Conservation (phyloP, 805 yeast species). For the Candida insectalens region DNA sequence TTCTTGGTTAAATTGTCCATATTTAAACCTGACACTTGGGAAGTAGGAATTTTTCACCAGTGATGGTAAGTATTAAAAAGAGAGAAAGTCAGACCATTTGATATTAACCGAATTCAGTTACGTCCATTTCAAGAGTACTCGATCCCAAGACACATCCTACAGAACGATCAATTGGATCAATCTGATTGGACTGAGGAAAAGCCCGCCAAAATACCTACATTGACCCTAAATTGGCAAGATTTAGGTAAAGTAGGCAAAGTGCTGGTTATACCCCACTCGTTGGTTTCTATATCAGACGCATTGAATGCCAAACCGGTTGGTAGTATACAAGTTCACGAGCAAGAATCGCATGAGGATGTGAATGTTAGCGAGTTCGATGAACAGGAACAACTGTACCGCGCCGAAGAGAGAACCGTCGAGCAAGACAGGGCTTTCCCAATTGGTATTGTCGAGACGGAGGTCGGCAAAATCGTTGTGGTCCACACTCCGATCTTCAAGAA, state of each 20-base stretch:
- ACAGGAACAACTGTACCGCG: slow-evolving; percentile 38
- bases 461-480: no score
- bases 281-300: slow-evolving; percentile 8
- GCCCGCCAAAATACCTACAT: slow-evolving; percentile 19
- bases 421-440: no score
- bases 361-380: slow-evolving; percentile 28
- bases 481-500: slow-evolving; percentile 15
- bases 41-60: no score
- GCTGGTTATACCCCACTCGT: slow-evolving; percentile 23
- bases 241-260: slow-evolving; percentile 16
- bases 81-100: no score
- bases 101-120: slow-evolving; percentile 20
- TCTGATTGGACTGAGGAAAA: slow-evolving; percentile 9
- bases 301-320: neutral
- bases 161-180: slow-evolving; percentile 22
- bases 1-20: slow-evolving; percentile 4
- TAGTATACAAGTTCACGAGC: slow-evolving; percentile 5
- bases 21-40: neutral
- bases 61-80: no score
- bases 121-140: slow-evolving; percentile 39
- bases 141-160: slow-evolving; percentile 37
- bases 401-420: no score
- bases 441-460: no score
- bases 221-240: slow-evolving; percentile 11
- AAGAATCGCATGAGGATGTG: slow-evolving; percentile 1